These are phyloP conservation scores for Alternaria angustiovoidea DNA, from an alignment of 2,329 filamentous ascomycete species.

Conservation along the genomic window DNA sequence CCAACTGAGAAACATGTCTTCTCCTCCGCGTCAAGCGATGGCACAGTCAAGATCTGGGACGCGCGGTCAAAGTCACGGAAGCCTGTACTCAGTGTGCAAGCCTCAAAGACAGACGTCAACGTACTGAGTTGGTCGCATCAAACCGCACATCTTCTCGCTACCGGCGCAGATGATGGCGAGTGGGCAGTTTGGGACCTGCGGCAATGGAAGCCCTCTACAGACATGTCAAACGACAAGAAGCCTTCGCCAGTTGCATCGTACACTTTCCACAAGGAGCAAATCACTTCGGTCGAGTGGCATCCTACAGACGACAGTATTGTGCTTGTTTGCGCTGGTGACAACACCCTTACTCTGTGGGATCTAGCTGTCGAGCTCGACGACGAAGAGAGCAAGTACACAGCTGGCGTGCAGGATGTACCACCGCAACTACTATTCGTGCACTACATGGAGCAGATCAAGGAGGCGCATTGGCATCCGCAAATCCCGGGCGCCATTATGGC, in stretches of 20 bases:
- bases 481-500: constrained; percentile 89
- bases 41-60: constrained; percentile 96
- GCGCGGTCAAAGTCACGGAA: constrained; percentile 87
- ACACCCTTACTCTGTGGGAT: constrained; percentile 96
- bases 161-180: constrained; percentile 89
- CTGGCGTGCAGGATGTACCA: constrained; percentile 86
- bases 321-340: constrained; percentile 89
- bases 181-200: constrained; percentile 97
- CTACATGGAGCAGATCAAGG: constrained; percentile 93
- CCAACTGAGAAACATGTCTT: constrained; percentile 93
- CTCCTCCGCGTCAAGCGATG: constrained; percentile 90
- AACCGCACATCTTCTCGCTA: constrained; percentile 87
- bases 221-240: constrained; percentile 56
- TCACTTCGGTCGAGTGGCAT: constrained; percentile 97
- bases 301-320: constrained; percentile 96
- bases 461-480: constrained; percentile 96
- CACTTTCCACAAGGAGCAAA: constrained; percentile 93
- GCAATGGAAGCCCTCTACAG: constrained; percentile 80
- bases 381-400: constrained; percentile 91
- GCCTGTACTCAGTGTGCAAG: constrained; percentile 85
- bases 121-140: constrained; percentile 94
- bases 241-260: constrained; percentile 91
- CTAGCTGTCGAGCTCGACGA: constrained; percentile 95
- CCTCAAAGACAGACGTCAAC: constrained; percentile 88
- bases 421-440: constrained; percentile 96